phyloP scores from a whole-genome alignment of 1,139 yeast genomes.

The Sugiyamaella sp. region DNA sequence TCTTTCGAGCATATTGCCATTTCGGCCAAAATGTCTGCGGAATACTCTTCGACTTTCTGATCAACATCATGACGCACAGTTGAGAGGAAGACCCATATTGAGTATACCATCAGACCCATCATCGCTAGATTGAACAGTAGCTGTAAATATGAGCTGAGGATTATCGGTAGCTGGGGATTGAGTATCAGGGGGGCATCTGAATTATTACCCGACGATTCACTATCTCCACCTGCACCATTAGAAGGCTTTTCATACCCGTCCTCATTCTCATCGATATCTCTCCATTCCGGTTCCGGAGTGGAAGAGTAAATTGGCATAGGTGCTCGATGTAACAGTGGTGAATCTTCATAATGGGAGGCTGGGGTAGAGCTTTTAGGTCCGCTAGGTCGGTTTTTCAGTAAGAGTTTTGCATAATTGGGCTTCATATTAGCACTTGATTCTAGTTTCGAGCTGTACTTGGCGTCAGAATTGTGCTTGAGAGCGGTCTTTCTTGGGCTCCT shows the following conservation, averaged over 20 bases:
- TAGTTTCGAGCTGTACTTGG: not conserved
- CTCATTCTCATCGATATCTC: not conserved
- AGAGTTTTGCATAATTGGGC: not conserved
- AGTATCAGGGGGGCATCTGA: conserved; percentile 29
- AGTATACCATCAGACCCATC: conserved; percentile 56
- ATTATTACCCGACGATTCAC: not conserved
- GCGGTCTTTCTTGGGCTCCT: not conserved
- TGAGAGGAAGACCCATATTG: conserved; percentile 56
- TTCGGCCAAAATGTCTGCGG: conserved; percentile 63
- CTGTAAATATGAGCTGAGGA: conserved; percentile 72
- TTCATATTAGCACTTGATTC: not conserved
- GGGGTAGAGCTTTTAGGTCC: not conserved
- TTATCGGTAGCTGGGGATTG: conserved; percentile 65
- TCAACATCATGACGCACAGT: conserved; percentile 74
- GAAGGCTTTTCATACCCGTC: not conserved
- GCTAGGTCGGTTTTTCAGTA: not conserved
- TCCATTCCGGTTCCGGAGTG: not conserved
- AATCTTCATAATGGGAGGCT: not conserved
- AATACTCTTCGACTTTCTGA: conserved; percentile 64
- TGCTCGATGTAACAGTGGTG: not conserved
- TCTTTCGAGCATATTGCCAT: conserved; percentile 72
- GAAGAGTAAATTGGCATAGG: not conserved
- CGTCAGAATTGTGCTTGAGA: not conserved
- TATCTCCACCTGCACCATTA: not conserved
- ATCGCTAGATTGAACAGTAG: conserved; percentile 64